Base-by-base conservation (phyloP, 805 yeast species). In the Metschnikowia santaceciliae region DNA sequence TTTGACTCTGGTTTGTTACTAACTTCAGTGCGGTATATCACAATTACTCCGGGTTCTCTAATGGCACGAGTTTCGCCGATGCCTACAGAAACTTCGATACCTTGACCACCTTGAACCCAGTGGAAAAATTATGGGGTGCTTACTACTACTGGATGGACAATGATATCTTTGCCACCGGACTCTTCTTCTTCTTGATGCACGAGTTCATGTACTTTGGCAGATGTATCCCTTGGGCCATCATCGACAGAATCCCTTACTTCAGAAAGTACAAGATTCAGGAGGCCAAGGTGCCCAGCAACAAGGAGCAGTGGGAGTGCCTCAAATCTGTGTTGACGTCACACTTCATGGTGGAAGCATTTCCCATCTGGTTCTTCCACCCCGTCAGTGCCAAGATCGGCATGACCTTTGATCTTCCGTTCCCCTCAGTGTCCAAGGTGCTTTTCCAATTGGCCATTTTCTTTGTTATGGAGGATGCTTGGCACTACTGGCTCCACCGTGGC, bases 341-440 rank as follows among this genome's bases (percentile, higher is more conserved):
- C 57, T 77, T 80, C 55, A 57, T 80, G 55, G 84, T 80, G 32
- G 85, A 80, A 62, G 84, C 80, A 0, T 70, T 80, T 49, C 85
- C 85, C 42, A 80, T 80, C 53, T 80, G 85, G 85, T 73, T 80
- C 20, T 80, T 80, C 71, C 85, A 80, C 58, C 85, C 85, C 19
- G 57, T 80, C 57, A 77, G 82, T 58, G 65, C 72, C 53, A 67
- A 65, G 23, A 63, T 80, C 50, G 80, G 80, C 33, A 78, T 80
- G 48, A 67, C 73, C 13, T 75, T 75, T 32, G 66, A 70, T 19
- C 82, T 80, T 23, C 85, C 85, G 13, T 80, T 80, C 68, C 84
- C 85, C 7, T 54, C 74, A 1, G 61, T 68, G 50, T 59, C 61
- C 7, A 70, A 70, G 23, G 76, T 80, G 73, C 51, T 62, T 6